Conservation (phyloP, 345 rosid species). For the Noccaea bulbosa region DNA sequence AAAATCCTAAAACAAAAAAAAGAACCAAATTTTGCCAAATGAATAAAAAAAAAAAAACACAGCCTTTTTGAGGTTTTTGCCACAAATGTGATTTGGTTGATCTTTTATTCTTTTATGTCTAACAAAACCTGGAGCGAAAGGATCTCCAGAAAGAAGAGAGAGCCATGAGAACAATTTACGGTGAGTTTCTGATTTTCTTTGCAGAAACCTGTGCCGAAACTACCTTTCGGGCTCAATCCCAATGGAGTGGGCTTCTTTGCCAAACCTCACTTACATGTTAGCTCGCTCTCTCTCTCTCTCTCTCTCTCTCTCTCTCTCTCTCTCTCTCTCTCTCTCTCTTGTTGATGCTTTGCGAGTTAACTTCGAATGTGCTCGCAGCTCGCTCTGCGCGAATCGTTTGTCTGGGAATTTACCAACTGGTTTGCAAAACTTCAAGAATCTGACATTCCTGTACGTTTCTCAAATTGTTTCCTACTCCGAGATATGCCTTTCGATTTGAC, state of each 20-base stretch:
- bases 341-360: not conserved
- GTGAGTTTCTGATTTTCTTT: not conserved
- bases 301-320: not conserved
- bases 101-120: too few relatives aligned
- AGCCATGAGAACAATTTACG: not conserved
- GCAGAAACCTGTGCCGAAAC: slow-evolving; percentile 41
- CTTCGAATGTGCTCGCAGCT: slow-evolving; percentile 33
- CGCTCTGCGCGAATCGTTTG: slow-evolving; percentile 51
- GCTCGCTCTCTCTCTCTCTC: slow-evolving; percentile 8
- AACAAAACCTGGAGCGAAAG: not conserved
- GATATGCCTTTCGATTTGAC: not conserved
- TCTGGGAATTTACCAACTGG: slow-evolving; percentile 54
- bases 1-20: too few relatives aligned
- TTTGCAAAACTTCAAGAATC: slow-evolving; percentile 51
- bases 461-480: not conserved
- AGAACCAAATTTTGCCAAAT: too few relatives aligned
- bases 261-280: slow-evolving; percentile 50
- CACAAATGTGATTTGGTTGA: too few relatives aligned
- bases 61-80: too few relatives aligned
- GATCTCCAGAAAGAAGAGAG: not conserved
- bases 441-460: slow-evolving; percentile 49
- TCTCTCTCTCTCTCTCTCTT: not conserved
- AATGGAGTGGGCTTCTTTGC: slow-evolving; percentile 56
- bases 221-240: slow-evolving; percentile 60
- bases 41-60: too few relatives aligned